Percentiles rank a stretch among this genome's conserved stretches.
Conservation (phyloP, 352 stramenopile genomes). For the Pythium rishiriense region DNA sequence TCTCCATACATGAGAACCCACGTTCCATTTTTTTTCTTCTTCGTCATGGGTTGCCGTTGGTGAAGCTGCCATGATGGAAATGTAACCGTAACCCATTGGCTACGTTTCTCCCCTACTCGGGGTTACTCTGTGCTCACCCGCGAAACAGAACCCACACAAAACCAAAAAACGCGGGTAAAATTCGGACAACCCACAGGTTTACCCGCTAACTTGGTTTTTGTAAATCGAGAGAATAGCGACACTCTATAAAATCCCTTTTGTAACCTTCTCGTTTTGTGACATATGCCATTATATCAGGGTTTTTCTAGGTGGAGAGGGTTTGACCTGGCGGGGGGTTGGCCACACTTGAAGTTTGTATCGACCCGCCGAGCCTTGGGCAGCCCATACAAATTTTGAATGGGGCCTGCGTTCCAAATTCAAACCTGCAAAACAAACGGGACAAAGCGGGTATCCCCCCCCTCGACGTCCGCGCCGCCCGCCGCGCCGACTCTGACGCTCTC, state of each 20-base stretch:
- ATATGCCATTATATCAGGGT: conserved; percentile 21
- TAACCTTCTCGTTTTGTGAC: background rate
- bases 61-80: background rate
- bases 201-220: conserved; percentile 37
- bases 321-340: conserved; percentile 11
- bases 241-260: too few species aligned
- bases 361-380: background rate
- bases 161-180: conserved; percentile 57
- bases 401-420: conserved; percentile 38
- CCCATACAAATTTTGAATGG: conserved; percentile 40
- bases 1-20: too few species aligned
- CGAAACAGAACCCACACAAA: background rate
- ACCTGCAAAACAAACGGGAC: conserved; percentile 40
- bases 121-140: background rate
- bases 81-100: background rate
- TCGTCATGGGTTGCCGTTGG: too few species aligned
- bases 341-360: conserved; percentile 39
- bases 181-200: conserved; percentile 31
- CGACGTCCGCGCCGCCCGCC: background rate
- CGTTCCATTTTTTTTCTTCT: background rate
- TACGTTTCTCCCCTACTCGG: background rate
- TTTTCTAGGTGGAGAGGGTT: background rate
- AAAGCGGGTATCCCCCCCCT: conserved; percentile 34
- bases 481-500: background rate
- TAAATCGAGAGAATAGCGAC: background rate